A percentile compares a stretch with the other conserved stretches of the same genome.
Evolutionary conservation across 2,329 filamentous ascomycete genomes (phyloP).

Genomic region (Orbilia quercus): DNA sequence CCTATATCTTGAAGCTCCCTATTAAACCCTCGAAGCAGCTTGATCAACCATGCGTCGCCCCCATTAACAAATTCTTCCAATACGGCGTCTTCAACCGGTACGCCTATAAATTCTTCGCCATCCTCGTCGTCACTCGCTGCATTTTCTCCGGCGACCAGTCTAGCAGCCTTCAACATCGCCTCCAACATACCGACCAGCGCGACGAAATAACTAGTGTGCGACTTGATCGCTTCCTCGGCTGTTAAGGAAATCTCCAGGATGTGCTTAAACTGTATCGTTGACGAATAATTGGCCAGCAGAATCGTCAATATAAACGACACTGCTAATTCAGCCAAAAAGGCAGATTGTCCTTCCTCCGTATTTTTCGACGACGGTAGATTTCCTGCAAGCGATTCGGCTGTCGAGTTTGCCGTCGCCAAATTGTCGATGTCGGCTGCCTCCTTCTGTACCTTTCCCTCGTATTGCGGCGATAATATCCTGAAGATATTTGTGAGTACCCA

Average conservation of each 20-base stretch:
- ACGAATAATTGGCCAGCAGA: slow-evolving; percentile 59
- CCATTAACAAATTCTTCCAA: slow-evolving; percentile 56
- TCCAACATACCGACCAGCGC: slow-evolving; percentile 54
- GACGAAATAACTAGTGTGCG: slow-evolving; percentile 51
- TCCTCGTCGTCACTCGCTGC: slow-evolving; percentile 57
- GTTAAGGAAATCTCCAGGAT: slow-evolving; percentile 58
- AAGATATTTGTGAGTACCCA: slow-evolving; percentile 58
- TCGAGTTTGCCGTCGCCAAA: slow-evolving; percentile 42
- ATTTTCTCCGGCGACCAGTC: slow-evolving; percentile 56
- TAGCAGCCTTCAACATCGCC: slow-evolving; percentile 50
- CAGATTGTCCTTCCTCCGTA: slow-evolving; percentile 39
- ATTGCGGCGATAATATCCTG: slow-evolving; percentile 14
- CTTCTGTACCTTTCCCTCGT: slow-evolving; percentile 11
- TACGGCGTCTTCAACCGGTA: slow-evolving; percentile 36
- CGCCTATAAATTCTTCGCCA: slow-evolving; percentile 42
- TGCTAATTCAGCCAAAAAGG: slow-evolving; percentile 58
- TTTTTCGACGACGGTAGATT: slow-evolving; percentile 30
- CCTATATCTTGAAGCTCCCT: slow-evolving; percentile 55
- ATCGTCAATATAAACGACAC: slow-evolving; percentile 58
- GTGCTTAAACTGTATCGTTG: slow-evolving; percentile 58
- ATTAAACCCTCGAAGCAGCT: slow-evolving; percentile 57
- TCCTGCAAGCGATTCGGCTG: slow-evolving; percentile 31
- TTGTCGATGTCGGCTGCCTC: slow-evolving; percentile 10
- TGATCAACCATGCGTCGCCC: slow-evolving; percentile 58
- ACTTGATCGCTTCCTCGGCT: slow-evolving; percentile 52